Percentiles rank a stretch among this genome's conserved stretches.
Evolutionary conservation across 768 basidiomycete species (phyloP).

Genomic region (Russula sp.): DNA sequence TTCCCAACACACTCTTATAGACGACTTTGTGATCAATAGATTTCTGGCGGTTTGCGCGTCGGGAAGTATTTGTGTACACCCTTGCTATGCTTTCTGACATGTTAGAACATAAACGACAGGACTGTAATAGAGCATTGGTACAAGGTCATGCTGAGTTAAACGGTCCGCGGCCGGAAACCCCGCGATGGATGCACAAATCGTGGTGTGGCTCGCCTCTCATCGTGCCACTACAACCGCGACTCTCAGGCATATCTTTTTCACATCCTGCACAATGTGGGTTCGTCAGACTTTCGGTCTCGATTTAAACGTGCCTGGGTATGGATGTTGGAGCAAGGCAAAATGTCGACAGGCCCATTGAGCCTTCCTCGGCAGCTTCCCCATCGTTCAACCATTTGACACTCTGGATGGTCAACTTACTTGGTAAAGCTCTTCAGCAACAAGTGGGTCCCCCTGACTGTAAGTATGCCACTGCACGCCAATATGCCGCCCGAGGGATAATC

Average conservation of each 20-base stretch:
- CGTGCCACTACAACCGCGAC: neutral
- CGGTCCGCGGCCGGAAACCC: neutral
- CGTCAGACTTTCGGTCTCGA: neutral
- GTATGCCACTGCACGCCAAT: neutral
- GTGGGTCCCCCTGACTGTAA: neutral
- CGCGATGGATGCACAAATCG: too few relatives aligned
- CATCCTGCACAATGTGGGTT: neutral
- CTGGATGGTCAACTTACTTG: neutral
- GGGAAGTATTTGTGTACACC: constrained; percentile 53
- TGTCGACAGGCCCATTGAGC: neutral
- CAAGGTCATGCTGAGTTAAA: too few relatives aligned
- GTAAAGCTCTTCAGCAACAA: neutral
- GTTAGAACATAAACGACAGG: neutral
- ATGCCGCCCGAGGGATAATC: neutral
- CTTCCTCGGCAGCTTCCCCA: neutral
- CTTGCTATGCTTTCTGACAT: constrained; percentile 51
- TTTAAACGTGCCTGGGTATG: neutral
- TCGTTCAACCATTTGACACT: neutral
- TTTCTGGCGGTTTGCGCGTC: constrained; percentile 48
- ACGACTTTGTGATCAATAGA: constrained; percentile 51
- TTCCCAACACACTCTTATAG: constrained; percentile 67
- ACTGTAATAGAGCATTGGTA: neutral
- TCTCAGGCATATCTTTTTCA: neutral
- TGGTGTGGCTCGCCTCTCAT: too few relatives aligned
- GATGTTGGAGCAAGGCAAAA: neutral